Percentiles rank a stretch among this genome's conserved stretches.
These are phyloP conservation scores for Trametes villosa DNA, from an alignment of 768 basidiomycete species.

Conservation along the genomic window DNA sequence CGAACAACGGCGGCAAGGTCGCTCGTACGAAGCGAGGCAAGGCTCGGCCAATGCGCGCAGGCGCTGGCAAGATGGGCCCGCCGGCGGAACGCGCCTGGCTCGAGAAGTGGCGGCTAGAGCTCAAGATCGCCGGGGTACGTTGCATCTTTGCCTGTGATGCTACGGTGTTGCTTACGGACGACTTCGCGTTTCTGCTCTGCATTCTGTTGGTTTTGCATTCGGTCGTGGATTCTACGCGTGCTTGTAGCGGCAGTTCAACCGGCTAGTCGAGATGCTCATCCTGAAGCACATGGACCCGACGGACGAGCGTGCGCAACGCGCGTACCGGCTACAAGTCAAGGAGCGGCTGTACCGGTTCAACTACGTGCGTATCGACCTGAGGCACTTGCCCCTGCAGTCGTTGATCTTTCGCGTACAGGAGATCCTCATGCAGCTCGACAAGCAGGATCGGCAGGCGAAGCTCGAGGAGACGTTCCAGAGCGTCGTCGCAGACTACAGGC, in stretches of 20 bases:
- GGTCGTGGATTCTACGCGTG: conserved; percentile 1
- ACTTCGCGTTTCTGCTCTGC: background rate
- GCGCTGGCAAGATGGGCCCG: conserved; percentile 68
- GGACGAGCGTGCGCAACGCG: conserved; percentile 57
- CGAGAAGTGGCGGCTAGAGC: conserved; percentile 76
- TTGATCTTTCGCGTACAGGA: conserved; percentile 54
- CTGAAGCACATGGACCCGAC: conserved; percentile 67
- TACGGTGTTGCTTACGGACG: background rate
- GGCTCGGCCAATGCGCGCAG: conserved; percentile 13
- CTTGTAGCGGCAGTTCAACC: conserved; percentile 86
- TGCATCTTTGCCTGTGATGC: background rate
- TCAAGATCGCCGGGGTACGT: conserved; percentile 87
- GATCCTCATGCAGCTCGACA: conserved; percentile 84
- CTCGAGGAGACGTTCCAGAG: conserved; percentile 91
- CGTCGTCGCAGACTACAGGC: conserved; percentile 82
- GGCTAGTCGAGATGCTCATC: conserved; percentile 83
- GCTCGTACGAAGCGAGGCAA: conserved; percentile 12
- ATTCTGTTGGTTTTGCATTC: background rate
- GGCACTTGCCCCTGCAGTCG: background rate
- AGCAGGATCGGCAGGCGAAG: conserved; percentile 84
- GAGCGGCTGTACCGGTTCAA: conserved; percentile 95
- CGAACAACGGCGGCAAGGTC: conserved; percentile 25
- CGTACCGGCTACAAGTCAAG: conserved; percentile 91
- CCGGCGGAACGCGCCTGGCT: conserved; percentile 78
- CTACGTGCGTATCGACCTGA: conserved; percentile 61